A percentile compares a stretch with the other conserved stretches of the same genome.
Conservation (phyloP, 108 stramenopile species). For the Cyclotella baltica region DNA sequence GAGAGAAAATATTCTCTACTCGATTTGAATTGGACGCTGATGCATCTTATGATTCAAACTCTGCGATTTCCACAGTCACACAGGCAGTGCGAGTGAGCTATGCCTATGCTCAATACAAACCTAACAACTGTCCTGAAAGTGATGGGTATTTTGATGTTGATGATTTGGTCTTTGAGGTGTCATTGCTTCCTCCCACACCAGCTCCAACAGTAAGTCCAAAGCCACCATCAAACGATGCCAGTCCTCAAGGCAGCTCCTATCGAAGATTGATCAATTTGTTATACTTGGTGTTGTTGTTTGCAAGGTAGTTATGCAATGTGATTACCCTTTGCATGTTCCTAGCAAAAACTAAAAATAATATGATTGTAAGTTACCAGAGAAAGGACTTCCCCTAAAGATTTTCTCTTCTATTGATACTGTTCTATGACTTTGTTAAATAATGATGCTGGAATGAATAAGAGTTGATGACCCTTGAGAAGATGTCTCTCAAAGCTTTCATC, state of each 20-base stretch:
- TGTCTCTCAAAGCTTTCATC: too few species aligned
- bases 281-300: not conserved
- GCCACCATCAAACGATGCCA: not conserved
- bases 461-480: too few species aligned
- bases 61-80: not conserved
- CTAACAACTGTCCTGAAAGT: slow-evolving; percentile 1
- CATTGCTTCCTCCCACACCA: not conserved
- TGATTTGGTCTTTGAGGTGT: slow-evolving; percentile 24
- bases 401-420: too few species aligned
- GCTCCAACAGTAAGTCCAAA: not conserved
- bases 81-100: slow-evolving; percentile 26
- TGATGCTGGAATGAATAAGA: too few species aligned
- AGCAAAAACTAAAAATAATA: too few species aligned
- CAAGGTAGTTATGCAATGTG: not conserved
- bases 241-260: not conserved
- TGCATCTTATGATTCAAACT: not conserved
- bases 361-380: too few species aligned
- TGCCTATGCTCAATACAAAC: slow-evolving; percentile 17
- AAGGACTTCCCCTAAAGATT: too few species aligned
- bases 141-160: slow-evolving; percentile 12
- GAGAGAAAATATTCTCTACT: not conserved
- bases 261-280: not conserved
- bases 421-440: too few species aligned
- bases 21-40: not conserved
- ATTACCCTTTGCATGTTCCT: too few species aligned